Percentiles rank a stretch among this genome's conserved stretches.
Conservation (phyloP, 257 asterid genomes). For the Datura wrightii region DNA sequence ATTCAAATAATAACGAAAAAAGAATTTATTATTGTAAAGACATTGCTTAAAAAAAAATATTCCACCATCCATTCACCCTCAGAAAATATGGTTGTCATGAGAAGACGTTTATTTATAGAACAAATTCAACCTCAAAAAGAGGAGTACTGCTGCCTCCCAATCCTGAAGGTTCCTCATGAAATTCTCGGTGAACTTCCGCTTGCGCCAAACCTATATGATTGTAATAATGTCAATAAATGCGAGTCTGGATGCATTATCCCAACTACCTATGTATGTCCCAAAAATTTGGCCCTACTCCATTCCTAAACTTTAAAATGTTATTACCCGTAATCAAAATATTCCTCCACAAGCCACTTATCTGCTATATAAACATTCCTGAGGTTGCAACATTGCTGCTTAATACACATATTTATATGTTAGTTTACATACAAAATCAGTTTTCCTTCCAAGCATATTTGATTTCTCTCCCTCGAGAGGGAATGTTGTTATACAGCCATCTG, state of each 20-base stretch:
- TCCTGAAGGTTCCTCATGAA: too few species aligned
- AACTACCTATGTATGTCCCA: not conserved
- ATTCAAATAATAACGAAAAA: not conserved
- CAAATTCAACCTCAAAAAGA: too few species aligned
- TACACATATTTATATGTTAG: not conserved
- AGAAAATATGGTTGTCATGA: too few species aligned
- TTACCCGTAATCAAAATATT: not conserved
- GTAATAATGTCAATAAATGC: not conserved
- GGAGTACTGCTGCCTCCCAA: too few species aligned
- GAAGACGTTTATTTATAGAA: too few species aligned
- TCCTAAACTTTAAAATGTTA: not conserved
- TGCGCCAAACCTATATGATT: not conserved
- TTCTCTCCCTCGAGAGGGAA: not conserved
- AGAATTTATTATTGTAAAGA: too few species aligned
- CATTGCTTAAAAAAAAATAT: too few species aligned
- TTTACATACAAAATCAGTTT: not conserved
- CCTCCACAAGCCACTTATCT: not conserved
- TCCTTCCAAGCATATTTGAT: not conserved
- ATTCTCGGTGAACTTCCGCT: not conserved
- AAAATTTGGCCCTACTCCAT: not conserved
- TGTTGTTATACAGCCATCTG: not conserved
- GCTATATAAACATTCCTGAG: not conserved
- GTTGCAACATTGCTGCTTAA: not conserved
- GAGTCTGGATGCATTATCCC: constrained; percentile 1
- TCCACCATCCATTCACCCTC: too few species aligned